Conservation (phyloP, 1,284 basidiomycete species). For the Termitomyces sp. region DNA sequence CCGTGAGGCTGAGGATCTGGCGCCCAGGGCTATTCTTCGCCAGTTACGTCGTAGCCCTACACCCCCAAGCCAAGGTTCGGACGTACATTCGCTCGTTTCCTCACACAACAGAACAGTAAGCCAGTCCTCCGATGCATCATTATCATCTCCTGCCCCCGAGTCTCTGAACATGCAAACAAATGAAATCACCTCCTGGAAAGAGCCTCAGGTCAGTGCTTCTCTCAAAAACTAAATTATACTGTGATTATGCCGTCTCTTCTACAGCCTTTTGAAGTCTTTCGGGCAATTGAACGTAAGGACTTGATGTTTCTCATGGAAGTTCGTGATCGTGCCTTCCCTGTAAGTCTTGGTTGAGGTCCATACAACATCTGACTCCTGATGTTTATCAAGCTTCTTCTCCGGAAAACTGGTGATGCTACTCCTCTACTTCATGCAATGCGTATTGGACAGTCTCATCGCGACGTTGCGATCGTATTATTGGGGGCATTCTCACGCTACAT, state of each 20-base stretch:
- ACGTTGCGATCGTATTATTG: slow-evolving; percentile 70
- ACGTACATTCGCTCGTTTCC: slow-evolving; percentile 1
- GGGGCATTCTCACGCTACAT: slow-evolving; percentile 80
- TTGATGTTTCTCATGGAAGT: slow-evolving; percentile 75
- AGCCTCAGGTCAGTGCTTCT: slow-evolving; percentile 47
- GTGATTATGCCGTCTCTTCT: slow-evolving; percentile 1
- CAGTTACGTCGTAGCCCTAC: slow-evolving; percentile 24
- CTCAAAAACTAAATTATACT: neutral
- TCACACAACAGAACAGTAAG: slow-evolving; percentile 21
- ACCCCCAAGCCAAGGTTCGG: slow-evolving; percentile 13
- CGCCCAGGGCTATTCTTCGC: slow-evolving; percentile 47
- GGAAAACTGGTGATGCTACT: slow-evolving; percentile 68
- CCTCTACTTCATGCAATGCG: slow-evolving; percentile 79
- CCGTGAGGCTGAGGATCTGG: slow-evolving; percentile 57
- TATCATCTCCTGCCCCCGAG: slow-evolving; percentile 18
- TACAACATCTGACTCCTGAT: neutral
- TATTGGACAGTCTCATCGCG: slow-evolving; percentile 66
- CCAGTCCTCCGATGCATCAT: slow-evolving; percentile 23
- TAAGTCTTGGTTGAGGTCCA: slow-evolving; percentile 29
- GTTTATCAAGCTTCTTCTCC: slow-evolving; percentile 55
- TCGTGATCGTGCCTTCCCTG: slow-evolving; percentile 72
- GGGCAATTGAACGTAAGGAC: slow-evolving; percentile 71
- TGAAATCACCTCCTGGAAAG: slow-evolving; percentile 41
- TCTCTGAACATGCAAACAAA: slow-evolving; percentile 5
- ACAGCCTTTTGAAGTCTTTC: slow-evolving; percentile 71